Base-by-base conservation (phyloP, 1,139 yeast genomes). In the Yamadazyma spencermartinsiae region DNA sequence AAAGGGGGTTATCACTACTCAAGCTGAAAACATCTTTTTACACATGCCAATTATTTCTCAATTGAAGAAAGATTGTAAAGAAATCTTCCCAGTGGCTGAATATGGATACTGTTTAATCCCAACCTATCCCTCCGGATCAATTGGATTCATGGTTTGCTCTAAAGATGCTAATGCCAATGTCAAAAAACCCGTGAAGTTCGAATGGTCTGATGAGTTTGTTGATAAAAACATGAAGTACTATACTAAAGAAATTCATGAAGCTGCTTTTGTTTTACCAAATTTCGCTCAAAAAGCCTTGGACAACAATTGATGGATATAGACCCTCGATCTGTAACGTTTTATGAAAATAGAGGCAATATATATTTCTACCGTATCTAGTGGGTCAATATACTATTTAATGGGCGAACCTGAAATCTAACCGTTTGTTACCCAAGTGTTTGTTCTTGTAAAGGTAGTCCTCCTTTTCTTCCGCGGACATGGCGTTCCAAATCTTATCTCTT, bases 61-160 rank as follows among this genome's bases (percentile, higher is more conserved):
- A 54, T 77, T 89, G 66, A 82, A 84, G 70, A 65, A 76, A 49
- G 87, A 82, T 48, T 87, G 95, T 65, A 67, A 72, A 51, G 76
- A 78, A 45, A 87, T 88, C 33, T 89, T 89, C 81, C 95, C 96
- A 38, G 82, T 78, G 35, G 96, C 85, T 23, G 90, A 83, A 60
- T 89, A 87, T 61, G 88, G 92, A 35, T 86, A 83, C 72, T 83
- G 95, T 43, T 79, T 88, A 62, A 86, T 88, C 50, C 97, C 97
- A 56, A 86, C 96, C 41, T 89, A 89, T 59, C 95, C 97, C 47
- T 81, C 95, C 20, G 97, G 97, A 44, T 92, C 89, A 55, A 82
- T 89, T 58, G 97, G 96, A 16, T 84, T 89, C 68, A 87, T 89
- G 95, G 89, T 89, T 37, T 87, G 96, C 63, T 77, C 84, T 46